phyloP scores from a whole-genome alignment of 306 rosid species.

The Pterocarpus santalinus region DNA sequence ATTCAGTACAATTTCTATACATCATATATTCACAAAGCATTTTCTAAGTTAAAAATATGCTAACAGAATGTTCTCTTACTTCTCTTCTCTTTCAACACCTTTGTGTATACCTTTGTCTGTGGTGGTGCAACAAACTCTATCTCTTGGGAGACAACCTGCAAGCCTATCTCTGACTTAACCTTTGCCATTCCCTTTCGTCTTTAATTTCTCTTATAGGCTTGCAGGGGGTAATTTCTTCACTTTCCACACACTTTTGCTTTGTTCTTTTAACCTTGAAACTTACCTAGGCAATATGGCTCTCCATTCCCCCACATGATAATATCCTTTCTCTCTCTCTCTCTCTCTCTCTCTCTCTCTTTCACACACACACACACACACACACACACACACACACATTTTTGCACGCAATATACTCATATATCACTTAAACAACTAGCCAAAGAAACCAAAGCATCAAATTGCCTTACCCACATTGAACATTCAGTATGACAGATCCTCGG shows the following conservation, averaged over 20 bases:
- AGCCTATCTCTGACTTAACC: constrained; percentile 67
- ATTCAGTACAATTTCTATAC: no score
- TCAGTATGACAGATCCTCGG: constrained; percentile 72
- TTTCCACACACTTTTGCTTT: constrained; percentile 47
- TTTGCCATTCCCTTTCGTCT: constrained; percentile 55
- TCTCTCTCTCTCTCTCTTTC: no score
- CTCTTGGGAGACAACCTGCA: constrained; percentile 62
- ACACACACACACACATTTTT: neutral
- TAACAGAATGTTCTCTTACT: constrained; percentile 25
- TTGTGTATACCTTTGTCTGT: neutral
- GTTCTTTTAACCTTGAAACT: constrained; percentile 37
- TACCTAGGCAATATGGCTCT: constrained; percentile 43
- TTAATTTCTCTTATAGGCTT: constrained; percentile 49
- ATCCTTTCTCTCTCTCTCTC: neutral
- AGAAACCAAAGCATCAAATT: constrained; percentile 37
- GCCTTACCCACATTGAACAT: constrained; percentile 34
- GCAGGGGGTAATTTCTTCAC: constrained; percentile 68
- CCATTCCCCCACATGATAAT: constrained; percentile 46
- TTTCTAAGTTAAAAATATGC: no score
- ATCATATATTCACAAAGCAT: no score
- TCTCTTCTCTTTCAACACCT: neutral
- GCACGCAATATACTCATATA: constrained; percentile 42
- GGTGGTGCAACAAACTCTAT: constrained; percentile 43
- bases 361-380: no score
- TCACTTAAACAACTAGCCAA: constrained; percentile 2